Evolutionary conservation across 169 alveolate genomes (phyloP).

Genomic region (Besnoitia besnoiti): DNA sequence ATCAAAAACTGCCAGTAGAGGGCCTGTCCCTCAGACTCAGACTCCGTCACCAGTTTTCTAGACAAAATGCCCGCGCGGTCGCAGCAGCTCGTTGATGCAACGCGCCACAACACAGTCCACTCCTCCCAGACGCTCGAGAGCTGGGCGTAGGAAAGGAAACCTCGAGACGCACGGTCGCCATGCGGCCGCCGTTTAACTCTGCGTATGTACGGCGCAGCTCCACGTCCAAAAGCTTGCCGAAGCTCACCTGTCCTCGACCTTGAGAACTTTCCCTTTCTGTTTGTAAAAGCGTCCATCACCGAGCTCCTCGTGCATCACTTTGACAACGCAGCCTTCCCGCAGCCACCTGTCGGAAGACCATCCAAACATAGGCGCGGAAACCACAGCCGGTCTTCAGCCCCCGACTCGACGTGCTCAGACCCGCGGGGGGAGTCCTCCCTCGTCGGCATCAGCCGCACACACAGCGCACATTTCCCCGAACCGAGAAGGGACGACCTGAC

Average conservation of each 20-base stretch:
- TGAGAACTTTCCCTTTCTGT: conserved; percentile 53
- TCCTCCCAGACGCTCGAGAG: neutral
- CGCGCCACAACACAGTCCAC: neutral
- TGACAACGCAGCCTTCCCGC: conserved; percentile 45
- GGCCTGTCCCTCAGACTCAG: neutral
- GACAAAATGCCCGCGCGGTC: too few relatives aligned
- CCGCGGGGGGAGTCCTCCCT: neutral
- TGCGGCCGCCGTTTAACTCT: neutral
- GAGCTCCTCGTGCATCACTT: conserved; percentile 56
- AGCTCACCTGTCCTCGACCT: conserved; percentile 57
- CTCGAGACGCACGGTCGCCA: neutral
- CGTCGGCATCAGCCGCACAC: neutral
- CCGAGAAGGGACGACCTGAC: too few relatives aligned
- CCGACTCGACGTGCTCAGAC: neutral
- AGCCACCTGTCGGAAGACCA: conserved; percentile 55
- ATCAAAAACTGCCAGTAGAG: neutral
- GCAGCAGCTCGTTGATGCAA: neutral
- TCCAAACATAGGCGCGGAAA: too few relatives aligned
- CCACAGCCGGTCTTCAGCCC: too few relatives aligned
- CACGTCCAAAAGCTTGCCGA: neutral
- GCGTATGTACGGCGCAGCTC: neutral
- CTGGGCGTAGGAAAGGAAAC: neutral
- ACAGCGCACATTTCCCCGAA: too few relatives aligned
- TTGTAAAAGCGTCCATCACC: conserved; percentile 66
- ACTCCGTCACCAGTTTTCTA: neutral